Conservation (phyloP, 1,284 basidiomycete species). For the Moniliella sp. region DNA sequence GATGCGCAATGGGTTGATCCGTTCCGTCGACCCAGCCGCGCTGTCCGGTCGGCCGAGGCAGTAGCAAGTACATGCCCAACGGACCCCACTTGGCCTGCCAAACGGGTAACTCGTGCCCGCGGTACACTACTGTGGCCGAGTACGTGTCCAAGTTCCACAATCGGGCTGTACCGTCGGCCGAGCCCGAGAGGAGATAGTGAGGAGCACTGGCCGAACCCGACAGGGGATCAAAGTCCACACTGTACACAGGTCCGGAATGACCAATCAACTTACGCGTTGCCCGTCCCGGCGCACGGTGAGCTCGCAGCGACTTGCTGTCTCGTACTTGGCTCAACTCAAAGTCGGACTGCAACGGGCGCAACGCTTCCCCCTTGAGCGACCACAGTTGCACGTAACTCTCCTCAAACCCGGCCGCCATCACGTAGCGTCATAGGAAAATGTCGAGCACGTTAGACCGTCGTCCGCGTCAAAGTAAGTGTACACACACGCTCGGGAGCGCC, state of each 20-base stretch:
- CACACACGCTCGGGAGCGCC: slow-evolving; percentile 26
- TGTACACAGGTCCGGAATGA: slow-evolving; percentile 87
- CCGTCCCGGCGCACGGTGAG: slow-evolving; percentile 7
- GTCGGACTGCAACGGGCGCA: slow-evolving; percentile 55
- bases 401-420: slow-evolving; percentile 88
- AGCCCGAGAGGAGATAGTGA: slow-evolving; percentile 66
- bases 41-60: slow-evolving; percentile 75
- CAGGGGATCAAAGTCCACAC: slow-evolving; percentile 73
- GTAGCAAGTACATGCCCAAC: slow-evolving; percentile 89
- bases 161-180: slow-evolving; percentile 74
- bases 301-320: slow-evolving; percentile 42
- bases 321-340: slow-evolving; percentile 48
- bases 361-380: slow-evolving; percentile 76
- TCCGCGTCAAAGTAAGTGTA: slow-evolving; percentile 32
- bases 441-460: slow-evolving; percentile 49
- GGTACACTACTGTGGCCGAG: slow-evolving; percentile 74
- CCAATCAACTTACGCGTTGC: slow-evolving; percentile 63
- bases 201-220: slow-evolving; percentile 66
- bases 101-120: slow-evolving; percentile 86
- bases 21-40: slow-evolving; percentile 80
- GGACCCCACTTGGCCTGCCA: slow-evolving; percentile 99
- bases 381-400: slow-evolving; percentile 88
- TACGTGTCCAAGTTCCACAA: slow-evolving; percentile 91
- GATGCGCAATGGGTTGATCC: slow-evolving; percentile 63
- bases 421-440: slow-evolving; percentile 73